Percentiles rank a stretch among this genome's conserved stretches.
phyloP scores from a whole-genome alignment of 2,329 filamentous ascomycete genomes.

The Rhynchosporium agropyri region DNA sequence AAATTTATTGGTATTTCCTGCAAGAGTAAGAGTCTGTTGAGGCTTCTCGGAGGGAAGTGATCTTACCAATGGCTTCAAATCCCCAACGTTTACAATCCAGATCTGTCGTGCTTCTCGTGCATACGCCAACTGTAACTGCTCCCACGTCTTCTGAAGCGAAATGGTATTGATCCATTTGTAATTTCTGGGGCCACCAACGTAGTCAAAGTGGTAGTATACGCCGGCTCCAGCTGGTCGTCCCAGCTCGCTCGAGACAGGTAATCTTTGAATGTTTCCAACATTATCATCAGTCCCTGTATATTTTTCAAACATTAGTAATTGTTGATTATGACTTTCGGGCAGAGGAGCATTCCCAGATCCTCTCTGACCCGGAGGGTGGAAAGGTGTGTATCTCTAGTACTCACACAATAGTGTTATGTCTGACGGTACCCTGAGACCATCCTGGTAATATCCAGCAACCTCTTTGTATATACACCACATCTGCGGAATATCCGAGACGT shows the following conservation, averaged over 20 bases:
- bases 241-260: constrained; percentile 61
- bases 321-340: too few relatives aligned
- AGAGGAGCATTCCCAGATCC: too few relatives aligned
- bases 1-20: constrained; percentile 30
- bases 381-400: too few relatives aligned
- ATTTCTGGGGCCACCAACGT: constrained; percentile 50
- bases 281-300: constrained; percentile 62
- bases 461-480: constrained; percentile 76
- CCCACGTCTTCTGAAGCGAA: constrained; percentile 52
- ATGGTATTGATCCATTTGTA: constrained; percentile 46
- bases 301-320: too few relatives aligned
- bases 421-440: constrained; percentile 64
- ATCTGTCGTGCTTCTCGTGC: constrained; percentile 54
- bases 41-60: not conserved
- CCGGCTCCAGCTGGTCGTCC: constrained; percentile 61
- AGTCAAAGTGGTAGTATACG: constrained; percentile 63
- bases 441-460: constrained; percentile 67
- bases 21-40: not conserved
- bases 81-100: constrained; percentile 65
- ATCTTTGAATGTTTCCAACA: constrained; percentile 63
- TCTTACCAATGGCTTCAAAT: constrained; percentile 36
- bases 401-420: constrained; percentile 64
- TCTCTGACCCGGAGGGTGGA: too few relatives aligned
- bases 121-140: constrained; percentile 63
- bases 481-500: constrained; percentile 55